Percentiles rank a stretch among this genome's conserved stretches.
phyloP scores from a whole-genome alignment of 2,329 filamentous ascomycete species.

The Coleophoma eucalyptorum region DNA sequence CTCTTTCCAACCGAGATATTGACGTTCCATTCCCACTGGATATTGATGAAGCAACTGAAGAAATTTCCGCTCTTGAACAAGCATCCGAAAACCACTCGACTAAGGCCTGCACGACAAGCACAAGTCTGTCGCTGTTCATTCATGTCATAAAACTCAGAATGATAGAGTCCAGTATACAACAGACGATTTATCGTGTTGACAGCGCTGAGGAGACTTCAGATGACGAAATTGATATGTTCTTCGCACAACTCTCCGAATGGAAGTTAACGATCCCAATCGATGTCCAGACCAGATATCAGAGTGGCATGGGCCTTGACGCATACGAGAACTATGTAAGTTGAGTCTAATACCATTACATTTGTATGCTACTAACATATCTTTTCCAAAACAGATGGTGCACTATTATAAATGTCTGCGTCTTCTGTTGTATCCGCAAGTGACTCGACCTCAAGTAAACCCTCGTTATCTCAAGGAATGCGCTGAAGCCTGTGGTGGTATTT shows the following conservation, averaged over 20 bases:
- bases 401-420: slow-evolving; percentile 22
- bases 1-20: slow-evolving; percentile 30
- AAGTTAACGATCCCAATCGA: slow-evolving; percentile 8
- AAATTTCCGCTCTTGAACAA: not conserved
- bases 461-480: slow-evolving; percentile 16
- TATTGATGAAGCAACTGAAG: slow-evolving; percentile 14
- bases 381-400: slow-evolving; percentile 17
- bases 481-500: slow-evolving; percentile 25
- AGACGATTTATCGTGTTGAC: slow-evolving; percentile 6
- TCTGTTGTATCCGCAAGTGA: slow-evolving; percentile 18
- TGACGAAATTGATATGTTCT: slow-evolving; percentile 3
- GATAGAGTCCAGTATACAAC: slow-evolving; percentile 10
- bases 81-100: not conserved
- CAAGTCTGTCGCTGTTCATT: slow-evolving; percentile 23
- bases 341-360: not conserved
- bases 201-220: not conserved
- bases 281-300: slow-evolving; percentile 2
- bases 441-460: slow-evolving; percentile 7
- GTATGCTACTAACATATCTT: not conserved
- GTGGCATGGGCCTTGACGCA: slow-evolving; percentile 6
- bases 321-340: slow-evolving; percentile 18
- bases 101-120: slow-evolving; percentile 5
- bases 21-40: slow-evolving; percentile 25
- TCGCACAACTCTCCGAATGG: slow-evolving; percentile 1
- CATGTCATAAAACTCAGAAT: slow-evolving; percentile 3